Evolutionary conservation across 176 grass and related monocot genomes (phyloP).

Genomic region (Zea mays): Zm-B73-REFERENCE-NAM-5.0 NC_050100.1:163944001-163944500

Average conservation of each 20-base stretch:
- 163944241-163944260: background rate
- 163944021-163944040: slow-evolving; percentile 6
- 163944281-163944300: background rate
- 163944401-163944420: background rate
- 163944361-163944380: background rate
- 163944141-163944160: background rate
- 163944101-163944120: background rate
- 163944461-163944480: background rate
- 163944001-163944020: background rate
- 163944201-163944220: background rate
- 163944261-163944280: background rate
- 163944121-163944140: background rate
- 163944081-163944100: slow-evolving; percentile 49
- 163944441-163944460: background rate
- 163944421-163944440: background rate
- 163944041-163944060: slow-evolving; percentile 40
- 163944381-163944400: background rate
- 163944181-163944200: background rate
- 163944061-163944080: slow-evolving; percentile 83
- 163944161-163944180: background rate
- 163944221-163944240: background rate
- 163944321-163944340: background rate
- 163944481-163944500: background rate
- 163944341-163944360: background rate
- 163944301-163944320: background rate